A percentile compares a stretch with the other conserved stretches of the same genome.
Evolutionary conservation across 805 yeast genomes (phyloP).

Genomic region (Candida sphagnicola): DNA sequence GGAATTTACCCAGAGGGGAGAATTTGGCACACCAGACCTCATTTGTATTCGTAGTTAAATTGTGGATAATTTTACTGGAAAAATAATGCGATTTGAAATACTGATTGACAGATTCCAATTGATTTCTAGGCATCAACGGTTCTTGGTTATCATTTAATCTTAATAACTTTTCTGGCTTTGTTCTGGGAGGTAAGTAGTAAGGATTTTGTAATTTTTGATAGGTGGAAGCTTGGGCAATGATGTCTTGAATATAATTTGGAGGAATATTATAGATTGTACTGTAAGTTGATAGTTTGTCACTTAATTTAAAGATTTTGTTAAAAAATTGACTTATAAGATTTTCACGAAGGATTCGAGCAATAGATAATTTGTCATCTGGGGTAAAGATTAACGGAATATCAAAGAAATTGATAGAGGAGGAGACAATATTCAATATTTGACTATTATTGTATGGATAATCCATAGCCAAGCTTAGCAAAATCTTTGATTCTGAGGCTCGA

Average conservation of each 20-base stretch:
- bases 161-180: slow-evolving; percentile 5
- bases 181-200: slow-evolving; percentile 26
- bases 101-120: background rate
- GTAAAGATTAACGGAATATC: background rate
- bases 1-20: slow-evolving; percentile 68
- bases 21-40: slow-evolving; percentile 86
- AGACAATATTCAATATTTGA: background rate
- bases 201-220: slow-evolving; percentile 23
- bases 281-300: slow-evolving; percentile 7
- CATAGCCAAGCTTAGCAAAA: slow-evolving; percentile 17
- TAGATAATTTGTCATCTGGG: background rate
- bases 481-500: slow-evolving; percentile 22
- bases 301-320: slow-evolving; percentile 11
- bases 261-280: slow-evolving; percentile 14
- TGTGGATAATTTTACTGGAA: slow-evolving; percentile 41
- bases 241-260: slow-evolving; percentile 16
- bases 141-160: slow-evolving; percentile 2
- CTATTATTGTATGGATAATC: slow-evolving; percentile 10
- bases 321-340: slow-evolving; percentile 11
- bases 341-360: slow-evolving; percentile 7
- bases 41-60: slow-evolving; percentile 51
- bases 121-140: slow-evolving; percentile 1
- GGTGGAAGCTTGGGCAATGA: slow-evolving; percentile 18
- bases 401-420: slow-evolving; percentile 1
- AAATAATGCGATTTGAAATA: slow-evolving; percentile 4